Conservation (phyloP, 2,329 filamentous ascomycete species). For the Ceratocystis diversiconidia region DNA sequence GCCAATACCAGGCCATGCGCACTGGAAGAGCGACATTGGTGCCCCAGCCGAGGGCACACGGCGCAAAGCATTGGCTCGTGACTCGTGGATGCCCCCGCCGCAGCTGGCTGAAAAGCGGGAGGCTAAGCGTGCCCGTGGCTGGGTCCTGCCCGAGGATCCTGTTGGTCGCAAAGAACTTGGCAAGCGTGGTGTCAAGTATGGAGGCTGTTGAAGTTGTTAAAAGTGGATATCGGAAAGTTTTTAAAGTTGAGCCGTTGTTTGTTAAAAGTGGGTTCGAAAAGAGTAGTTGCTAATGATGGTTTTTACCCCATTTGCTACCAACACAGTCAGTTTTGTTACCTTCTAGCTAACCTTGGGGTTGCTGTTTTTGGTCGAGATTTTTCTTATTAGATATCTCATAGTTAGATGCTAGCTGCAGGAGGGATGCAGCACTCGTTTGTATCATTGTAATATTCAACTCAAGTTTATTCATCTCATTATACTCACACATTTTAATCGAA, state of each 20-base stretch:
- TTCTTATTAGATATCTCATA: slow-evolving; percentile 1
- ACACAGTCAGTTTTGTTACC: not conserved
- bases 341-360: not conserved
- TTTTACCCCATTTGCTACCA: not conserved
- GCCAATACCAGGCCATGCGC: slow-evolving; percentile 41
- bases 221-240: not conserved
- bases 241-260: not conserved
- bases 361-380: not conserved
- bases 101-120: slow-evolving; percentile 62
- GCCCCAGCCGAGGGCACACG: slow-evolving; percentile 59
- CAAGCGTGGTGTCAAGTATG: slow-evolving; percentile 40
- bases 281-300: not conserved
- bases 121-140: slow-evolving; percentile 58
- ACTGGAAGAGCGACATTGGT: slow-evolving; percentile 59
- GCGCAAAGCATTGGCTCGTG: slow-evolving; percentile 53
- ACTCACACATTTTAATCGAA: not conserved
- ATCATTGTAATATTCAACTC: not conserved
- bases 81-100: slow-evolving; percentile 61
- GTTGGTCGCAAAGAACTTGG: slow-evolving; percentile 59
- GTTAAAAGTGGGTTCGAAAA: not conserved
- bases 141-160: slow-evolving; percentile 62
- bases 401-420: not conserved
- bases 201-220: not conserved
- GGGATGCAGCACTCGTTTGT: not conserved
- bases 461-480: not conserved